Evolutionary conservation across 1,139 yeast genomes (phyloP), one percentile per base, ranked within the genome.

Genomic region (Pichia sp.): DNA sequence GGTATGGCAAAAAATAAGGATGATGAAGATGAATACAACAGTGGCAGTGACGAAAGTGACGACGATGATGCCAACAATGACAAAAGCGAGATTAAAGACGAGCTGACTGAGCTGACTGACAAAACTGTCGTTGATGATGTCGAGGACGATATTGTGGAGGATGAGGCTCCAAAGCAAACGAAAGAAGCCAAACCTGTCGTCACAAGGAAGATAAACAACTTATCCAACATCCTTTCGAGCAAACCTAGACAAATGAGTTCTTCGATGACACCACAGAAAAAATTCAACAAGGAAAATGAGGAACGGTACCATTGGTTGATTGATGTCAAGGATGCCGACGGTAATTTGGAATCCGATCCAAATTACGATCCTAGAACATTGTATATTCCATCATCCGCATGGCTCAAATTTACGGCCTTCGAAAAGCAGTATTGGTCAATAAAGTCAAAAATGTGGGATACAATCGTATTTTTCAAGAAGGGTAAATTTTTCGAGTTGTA

Each of bases 361-460:
- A 84, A 90, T 29, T 92, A 93, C 66, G 98, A 93, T 66, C 85
- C 95, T 16, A 80, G 98, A 61, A 89, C 97, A 0, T 75, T 95
- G 48, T 87, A 79, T 65, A 86, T 93, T 53, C 99, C 99, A 0
- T 77, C 79, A 41, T 77, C 87, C 5, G 98, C 98, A 0, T 93
- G 98, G 97, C 73, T 84, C 10, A 88, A 88, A 66, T 95, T 93
- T 71, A 93, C 98, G 0, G 87, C 97, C 1, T 93, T 93, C 71
- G 99, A 93, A 68, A 92, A 85, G 64, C 99, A 93, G 70, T 93
- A 92, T 70, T 93, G 99, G 99, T 96, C 90, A 63, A 90, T 95
- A 64, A 93, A 93, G 70, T 78, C 87, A 42, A 86, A 85, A 63
- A 89, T 93, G 95, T 93, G 96, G 96, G 96, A 90, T 71, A 90